phyloP scores from a whole-genome alignment of 169 alveolate genomes.

The Eimeria nieschulzi region DNA sequence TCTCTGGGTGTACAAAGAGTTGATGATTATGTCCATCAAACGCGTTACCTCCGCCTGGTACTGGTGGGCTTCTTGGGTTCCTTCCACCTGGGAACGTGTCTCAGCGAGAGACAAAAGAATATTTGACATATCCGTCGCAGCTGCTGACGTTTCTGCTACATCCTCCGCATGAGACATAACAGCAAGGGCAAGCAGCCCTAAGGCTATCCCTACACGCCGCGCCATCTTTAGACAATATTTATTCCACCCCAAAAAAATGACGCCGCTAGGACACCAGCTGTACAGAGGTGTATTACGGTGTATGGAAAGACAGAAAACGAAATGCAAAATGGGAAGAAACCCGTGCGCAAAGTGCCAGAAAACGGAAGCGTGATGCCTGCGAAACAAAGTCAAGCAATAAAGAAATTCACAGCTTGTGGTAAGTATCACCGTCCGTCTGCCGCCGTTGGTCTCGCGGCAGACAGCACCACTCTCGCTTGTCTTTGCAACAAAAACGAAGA shows the following conservation, averaged over 20 bases:
- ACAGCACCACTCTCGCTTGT: no score
- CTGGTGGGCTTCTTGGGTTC: conserved; percentile 78
- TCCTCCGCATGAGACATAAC: background rate
- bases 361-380: no score
- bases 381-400: no score
- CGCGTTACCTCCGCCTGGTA: conserved; percentile 97
- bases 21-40: conserved; percentile 98
- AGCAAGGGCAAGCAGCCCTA: background rate
- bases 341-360: no score
- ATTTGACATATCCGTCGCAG: background rate
- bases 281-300: background rate
- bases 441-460: no score
- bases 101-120: background rate
- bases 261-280: background rate
- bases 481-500: no score
- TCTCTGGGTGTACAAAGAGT: conserved; percentile 98
- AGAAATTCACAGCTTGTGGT: no score
- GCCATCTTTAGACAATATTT: background rate
- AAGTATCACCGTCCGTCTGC: no score
- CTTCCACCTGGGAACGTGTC: background rate
- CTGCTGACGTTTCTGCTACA: background rate
- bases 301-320: no score
- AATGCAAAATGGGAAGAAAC: no score
- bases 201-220: background rate
- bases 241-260: background rate